Conservation (phyloP, 495 filamentous ascomycete genomes). For the Penicillium arizonense region DNA sequence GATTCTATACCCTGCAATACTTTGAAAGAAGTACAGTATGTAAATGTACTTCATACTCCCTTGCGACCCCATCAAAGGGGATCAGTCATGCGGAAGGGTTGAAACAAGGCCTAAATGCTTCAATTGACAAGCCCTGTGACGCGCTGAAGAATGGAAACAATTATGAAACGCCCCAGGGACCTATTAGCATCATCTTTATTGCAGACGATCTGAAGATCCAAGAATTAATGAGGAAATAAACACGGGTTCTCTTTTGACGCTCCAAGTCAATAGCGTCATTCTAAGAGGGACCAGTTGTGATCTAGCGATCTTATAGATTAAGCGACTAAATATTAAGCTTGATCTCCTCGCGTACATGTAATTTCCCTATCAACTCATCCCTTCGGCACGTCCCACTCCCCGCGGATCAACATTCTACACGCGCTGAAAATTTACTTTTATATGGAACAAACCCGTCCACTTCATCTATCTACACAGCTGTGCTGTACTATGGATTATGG, state of each 20-base stretch:
- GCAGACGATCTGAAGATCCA: no score
- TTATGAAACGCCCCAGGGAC: background rate
- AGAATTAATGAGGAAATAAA: no score
- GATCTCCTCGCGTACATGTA: conserved; percentile 20
- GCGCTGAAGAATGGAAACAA: conserved; percentile 5
- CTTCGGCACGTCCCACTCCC: conserved; percentile 24
- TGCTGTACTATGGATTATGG: conserved; percentile 16
- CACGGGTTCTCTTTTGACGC: no score
- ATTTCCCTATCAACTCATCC: conserved; percentile 18
- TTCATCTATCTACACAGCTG: conserved; percentile 8
- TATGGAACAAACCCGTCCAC: conserved; percentile 5
- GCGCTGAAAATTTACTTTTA: conserved; percentile 1
- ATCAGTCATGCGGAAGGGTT: conserved; percentile 9
- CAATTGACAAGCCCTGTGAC: conserved; percentile 4
- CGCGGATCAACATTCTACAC: conserved; percentile 20
- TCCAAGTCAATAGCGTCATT: no score
- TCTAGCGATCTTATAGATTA: no score
- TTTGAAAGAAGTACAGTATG: no score
- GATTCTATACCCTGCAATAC: no score
- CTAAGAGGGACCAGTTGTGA: no score
- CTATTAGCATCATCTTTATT: no score
- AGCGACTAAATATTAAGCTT: no score
- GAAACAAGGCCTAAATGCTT: conserved; percentile 1
- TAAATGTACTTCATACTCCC: background rate
- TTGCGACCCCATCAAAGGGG: conserved; percentile 11